These are phyloP conservation scores for Populus ilicifolia DNA, from an alignment of 345 rosid genomes.

Conservation along the genomic window DNA sequence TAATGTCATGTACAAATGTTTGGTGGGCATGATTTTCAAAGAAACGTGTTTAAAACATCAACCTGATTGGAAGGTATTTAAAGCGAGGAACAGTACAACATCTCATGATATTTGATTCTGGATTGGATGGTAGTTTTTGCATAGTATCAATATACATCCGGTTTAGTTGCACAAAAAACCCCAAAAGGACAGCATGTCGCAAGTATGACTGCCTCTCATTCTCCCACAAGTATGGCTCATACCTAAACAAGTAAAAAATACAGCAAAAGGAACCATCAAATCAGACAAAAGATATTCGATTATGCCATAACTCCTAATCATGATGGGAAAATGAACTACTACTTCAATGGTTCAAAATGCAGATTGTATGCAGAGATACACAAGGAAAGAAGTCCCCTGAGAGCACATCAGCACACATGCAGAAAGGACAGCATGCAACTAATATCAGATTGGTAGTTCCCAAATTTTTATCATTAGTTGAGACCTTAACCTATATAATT, in stretches of 20 bases:
- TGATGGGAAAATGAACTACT: background rate
- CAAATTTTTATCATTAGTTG: background rate
- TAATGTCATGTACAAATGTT: background rate
- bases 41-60: slow-evolving; percentile 2
- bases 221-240: slow-evolving; percentile 93
- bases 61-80: slow-evolving; percentile 98
- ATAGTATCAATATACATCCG: slow-evolving; percentile 77
- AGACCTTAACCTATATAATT: background rate
- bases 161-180: slow-evolving; percentile 95
- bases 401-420: background rate
- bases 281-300: background rate
- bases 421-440: background rate
- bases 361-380: background rate
- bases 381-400: background rate
- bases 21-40: background rate
- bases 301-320: background rate
- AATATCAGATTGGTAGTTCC: background rate
- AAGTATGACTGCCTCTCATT: slow-evolving; percentile 87
- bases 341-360: background rate
- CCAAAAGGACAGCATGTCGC: slow-evolving; percentile 94
- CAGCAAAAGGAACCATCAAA: background rate
- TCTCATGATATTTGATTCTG: slow-evolving; percentile 92
- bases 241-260: slow-evolving; percentile 38
- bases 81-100: slow-evolving; percentile 92
- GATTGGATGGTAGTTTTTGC: slow-evolving; percentile 87